Base-by-base conservation (phyloP, 345 rosid genomes). In the Lagerstroemia speciosa region DNA sequence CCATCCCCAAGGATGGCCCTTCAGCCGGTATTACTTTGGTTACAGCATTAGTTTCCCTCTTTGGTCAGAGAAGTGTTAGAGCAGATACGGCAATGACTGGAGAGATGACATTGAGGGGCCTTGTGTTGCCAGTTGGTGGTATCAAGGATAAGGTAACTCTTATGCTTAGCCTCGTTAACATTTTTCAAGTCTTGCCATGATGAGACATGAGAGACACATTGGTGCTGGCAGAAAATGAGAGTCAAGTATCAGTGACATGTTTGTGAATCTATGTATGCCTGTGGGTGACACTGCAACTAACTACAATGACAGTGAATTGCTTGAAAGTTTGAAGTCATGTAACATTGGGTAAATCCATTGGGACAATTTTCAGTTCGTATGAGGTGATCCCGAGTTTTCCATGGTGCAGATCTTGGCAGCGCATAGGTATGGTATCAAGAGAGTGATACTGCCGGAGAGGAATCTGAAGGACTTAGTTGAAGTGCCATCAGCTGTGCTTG, bases 31-130 rank as follows among this genome's bases (percentile, higher is more conserved):
- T 94, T 78, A 94, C 99, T 71, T 81, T 94, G 57, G 99, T 94
- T 61, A 91, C 99, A 0, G 95, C 98, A 45, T 83, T 94, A 74
- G 97, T 94, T 77, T 94, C 99, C 20, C 74, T 94, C 53, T 88
- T 94, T 66, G 82, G 93, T 76, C 90, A 81, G 81, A 89, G 81
- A 85, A 85, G 87, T 73, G 90, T 85, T 34, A 85, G 99, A 83
- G 93, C 97, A 72, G 97, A 91, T 79, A 94, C 99, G 64, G 98
- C 99, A 76, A 94, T 94, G 99, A 94, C 99, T 0, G 99, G 99
- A 53, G 99, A 94, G 80, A 94, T 91, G 90, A 94, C 99, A 50
- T 75, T 94, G 85, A 83, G 98, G 78, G 99, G 99, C 68, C 96
- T 94, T 36, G 92, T 94, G 50, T 83, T 94, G 68, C 99, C 99